phyloP scores from a whole-genome alignment of 495 filamentous ascomycete genomes.

The Aspergillus taichungensis region DNA sequence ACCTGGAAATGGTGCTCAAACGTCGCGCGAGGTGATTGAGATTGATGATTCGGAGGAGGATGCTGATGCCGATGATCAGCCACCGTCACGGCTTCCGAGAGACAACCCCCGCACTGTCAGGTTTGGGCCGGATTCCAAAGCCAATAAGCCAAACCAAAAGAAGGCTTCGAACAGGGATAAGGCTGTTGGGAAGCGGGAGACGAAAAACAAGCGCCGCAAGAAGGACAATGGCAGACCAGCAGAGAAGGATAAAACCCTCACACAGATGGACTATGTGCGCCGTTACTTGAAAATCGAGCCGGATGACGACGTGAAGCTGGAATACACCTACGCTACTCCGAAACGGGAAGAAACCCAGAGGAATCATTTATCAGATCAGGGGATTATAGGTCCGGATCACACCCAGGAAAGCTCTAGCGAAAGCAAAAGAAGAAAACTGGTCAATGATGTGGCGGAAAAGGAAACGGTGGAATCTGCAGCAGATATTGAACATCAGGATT shows the following conservation, averaged over 20 bases:
- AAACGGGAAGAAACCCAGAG: conserved; percentile 3
- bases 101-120: conserved; percentile 8
- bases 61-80: conserved; percentile 16
- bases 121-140: conserved; percentile 12
- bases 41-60: conserved; percentile 21
- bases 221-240: conserved; percentile 14
- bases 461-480: not conserved
- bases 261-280: conserved; percentile 40
- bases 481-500: not conserved
- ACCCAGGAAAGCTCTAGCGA: conserved; percentile 4
- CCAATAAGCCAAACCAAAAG: conserved; percentile 7
- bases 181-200: conserved; percentile 1
- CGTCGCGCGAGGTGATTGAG: conserved; percentile 14
- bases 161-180: not conserved
- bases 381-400: not conserved
- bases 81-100: conserved; percentile 9
- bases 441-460: conserved; percentile 3
- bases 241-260: conserved; percentile 34
- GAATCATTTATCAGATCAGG: not conserved
- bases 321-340: conserved; percentile 22
- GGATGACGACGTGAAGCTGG: conserved; percentile 30
- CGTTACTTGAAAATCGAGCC: conserved; percentile 31
- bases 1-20: not conserved
- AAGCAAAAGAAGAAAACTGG: conserved; percentile 13
- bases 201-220: conserved; percentile 16